Base-by-base conservation (phyloP, 78 protist genomes). In the Blattamonas nauphoetae region DNA sequence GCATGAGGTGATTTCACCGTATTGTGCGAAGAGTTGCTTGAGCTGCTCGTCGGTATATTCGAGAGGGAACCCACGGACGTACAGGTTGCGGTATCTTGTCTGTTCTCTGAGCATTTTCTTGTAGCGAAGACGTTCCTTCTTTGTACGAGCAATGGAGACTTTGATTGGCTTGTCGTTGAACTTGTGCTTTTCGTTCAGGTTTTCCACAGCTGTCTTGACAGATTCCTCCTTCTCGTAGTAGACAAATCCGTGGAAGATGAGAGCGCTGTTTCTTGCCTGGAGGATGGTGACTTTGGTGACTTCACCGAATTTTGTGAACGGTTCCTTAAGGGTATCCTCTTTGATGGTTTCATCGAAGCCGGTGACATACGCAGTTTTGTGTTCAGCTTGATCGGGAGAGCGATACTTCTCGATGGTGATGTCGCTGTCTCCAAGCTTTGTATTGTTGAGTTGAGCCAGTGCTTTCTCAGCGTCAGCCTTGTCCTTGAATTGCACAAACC, bases 1-100 rank as follows among this genome's bases (percentile, higher is more conserved):
- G 6, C 41, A 6, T 44, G 84, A 80, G 41, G 84, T 44, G 11
- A 80, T 80, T 11, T 80, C 11, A 29, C 84, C 84, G 45, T 29
- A 80, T 6, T 11, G 82, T 80, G 41, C 11, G 84, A 80, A 80
- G 84, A 80, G 41, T 80, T 80, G 44, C 11, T 80, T 80, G 33
- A 80, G 11, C 6, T 80, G 33, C 6, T 80, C 84, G 11, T 80
- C 84, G 11, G 41, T 80, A 11, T 29, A 36, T 29, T 80, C 33
- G 21, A 11, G 33, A 44, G 41, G 82, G 41, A 80, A 80, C 33
- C 82, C 82, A 29, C 45, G 6, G 84, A 80, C 84, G 45, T 80
- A 80, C 45, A 80, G 11, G 45, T 80, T 80, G 71, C 71, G 71
- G 71, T 29, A 55, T 55, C 71, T 55, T 11, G 71, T 55, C 38